These are phyloP conservation scores for Colletotrichum incanum DNA, from an alignment of 2,329 filamentous ascomycete genomes.

Conservation along the genomic window DNA sequence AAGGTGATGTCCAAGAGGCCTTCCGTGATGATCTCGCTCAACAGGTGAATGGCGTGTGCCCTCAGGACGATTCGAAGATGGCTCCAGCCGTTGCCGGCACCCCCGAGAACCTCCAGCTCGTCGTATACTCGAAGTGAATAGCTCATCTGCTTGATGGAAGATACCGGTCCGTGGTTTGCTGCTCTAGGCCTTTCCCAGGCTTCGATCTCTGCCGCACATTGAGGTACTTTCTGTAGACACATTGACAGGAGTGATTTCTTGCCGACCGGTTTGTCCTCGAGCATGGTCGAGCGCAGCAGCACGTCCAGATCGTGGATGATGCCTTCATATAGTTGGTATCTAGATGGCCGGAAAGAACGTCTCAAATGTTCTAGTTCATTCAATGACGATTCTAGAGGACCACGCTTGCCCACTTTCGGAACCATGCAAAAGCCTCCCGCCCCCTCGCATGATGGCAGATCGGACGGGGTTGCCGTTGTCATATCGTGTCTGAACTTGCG, in stretches of 20 bases:
- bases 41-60: constrained; percentile 61
- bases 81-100: constrained; percentile 59
- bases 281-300: constrained; percentile 49
- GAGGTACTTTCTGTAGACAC: constrained; percentile 65
- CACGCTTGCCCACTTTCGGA: neutral
- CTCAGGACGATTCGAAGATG: constrained; percentile 62
- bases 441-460: neutral
- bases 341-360: constrained; percentile 44
- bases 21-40: constrained; percentile 59
- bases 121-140: constrained; percentile 64
- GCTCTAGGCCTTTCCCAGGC: constrained; percentile 57
- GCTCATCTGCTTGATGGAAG: constrained; percentile 54
- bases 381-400: constrained; percentile 11
- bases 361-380: constrained; percentile 24
- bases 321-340: constrained; percentile 52
- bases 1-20: constrained; percentile 60
- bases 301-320: constrained; percentile 52
- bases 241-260: constrained; percentile 62
- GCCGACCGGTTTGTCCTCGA: neutral
- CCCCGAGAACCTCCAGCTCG: constrained; percentile 63
- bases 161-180: constrained; percentile 55
- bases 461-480: neutral
- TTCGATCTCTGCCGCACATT: constrained; percentile 64
- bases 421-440: neutral
- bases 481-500: constrained; percentile 24